phyloP scores from a whole-genome alignment of 2,329 filamentous ascomycete genomes.

The Parastagonospora nodorum region DNA sequence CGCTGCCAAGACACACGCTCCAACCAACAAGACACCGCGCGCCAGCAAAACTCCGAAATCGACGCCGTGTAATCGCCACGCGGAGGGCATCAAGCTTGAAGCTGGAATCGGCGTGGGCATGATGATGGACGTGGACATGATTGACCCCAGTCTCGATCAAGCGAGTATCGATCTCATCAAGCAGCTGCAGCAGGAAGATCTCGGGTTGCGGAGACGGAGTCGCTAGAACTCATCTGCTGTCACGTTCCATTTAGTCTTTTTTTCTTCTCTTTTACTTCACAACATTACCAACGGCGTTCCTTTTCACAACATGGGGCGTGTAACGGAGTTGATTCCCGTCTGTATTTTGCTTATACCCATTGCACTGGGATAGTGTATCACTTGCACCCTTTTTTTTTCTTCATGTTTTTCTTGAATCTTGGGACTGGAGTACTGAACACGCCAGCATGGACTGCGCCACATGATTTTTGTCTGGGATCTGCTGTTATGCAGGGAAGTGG shows the following conservation, averaged over 20 bases:
- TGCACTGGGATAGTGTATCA: background rate
- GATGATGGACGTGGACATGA: constrained; percentile 16
- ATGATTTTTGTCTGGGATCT: no score
- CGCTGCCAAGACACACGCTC: constrained; percentile 13
- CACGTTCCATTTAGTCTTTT: background rate
- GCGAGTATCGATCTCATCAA: constrained; percentile 32
- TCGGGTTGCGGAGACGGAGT: constrained; percentile 35
- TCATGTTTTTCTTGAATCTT: background rate
- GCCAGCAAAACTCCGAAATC: constrained; percentile 38
- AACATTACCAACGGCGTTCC: no score
- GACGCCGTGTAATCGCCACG: constrained; percentile 14
- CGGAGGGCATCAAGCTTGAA: constrained; percentile 35
- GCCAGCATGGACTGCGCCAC: background rate
- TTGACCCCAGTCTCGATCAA: constrained; percentile 31
- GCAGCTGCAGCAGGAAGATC: constrained; percentile 39
- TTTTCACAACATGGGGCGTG: no score
- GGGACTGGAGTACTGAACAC: background rate
- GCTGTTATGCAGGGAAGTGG: background rate
- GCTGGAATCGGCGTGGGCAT: constrained; percentile 12
- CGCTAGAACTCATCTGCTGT: constrained; percentile 8
- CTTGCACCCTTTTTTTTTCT: background rate
- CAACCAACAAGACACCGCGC: constrained; percentile 21
- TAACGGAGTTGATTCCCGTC: background rate
- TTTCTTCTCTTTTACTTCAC: no score
- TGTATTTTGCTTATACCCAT: background rate